Percentiles rank a stretch among this genome's conserved stretches.
Evolutionary conservation across 495 filamentous ascomycete genomes (phyloP).

Genomic region (Tuber aestivum): DNA sequence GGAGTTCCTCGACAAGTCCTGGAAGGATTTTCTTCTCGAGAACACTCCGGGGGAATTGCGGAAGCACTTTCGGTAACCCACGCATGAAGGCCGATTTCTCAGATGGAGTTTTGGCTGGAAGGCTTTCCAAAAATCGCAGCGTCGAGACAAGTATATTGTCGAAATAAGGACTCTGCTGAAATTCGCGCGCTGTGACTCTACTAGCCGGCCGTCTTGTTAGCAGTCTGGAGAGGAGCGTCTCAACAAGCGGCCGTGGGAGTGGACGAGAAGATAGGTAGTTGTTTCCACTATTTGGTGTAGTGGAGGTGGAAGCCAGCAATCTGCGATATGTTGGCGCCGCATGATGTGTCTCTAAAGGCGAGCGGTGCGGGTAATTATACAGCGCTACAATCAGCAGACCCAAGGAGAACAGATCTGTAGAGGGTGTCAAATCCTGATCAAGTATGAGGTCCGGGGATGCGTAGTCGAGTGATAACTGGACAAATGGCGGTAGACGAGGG

Average conservation of each 20-base stretch:
- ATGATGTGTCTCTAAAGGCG: slow-evolving; percentile 72
- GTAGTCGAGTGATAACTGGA: slow-evolving; percentile 88
- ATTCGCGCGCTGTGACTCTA: slow-evolving; percentile 80
- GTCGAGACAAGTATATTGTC: slow-evolving; percentile 94
- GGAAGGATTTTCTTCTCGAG: slow-evolving; percentile 91
- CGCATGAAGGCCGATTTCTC: slow-evolving; percentile 91
- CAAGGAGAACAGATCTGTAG: slow-evolving; percentile 87
- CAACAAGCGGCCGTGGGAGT: slow-evolving; percentile 69
- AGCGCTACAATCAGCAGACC: slow-evolving; percentile 82
- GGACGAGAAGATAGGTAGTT: slow-evolving; percentile 74
- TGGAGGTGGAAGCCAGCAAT: slow-evolving; percentile 66
- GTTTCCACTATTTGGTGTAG: slow-evolving; percentile 69
- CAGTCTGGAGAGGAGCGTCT: slow-evolving; percentile 68
- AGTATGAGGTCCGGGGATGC: slow-evolving; percentile 89
- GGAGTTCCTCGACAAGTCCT: slow-evolving; percentile 80
- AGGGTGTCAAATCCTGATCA: slow-evolving; percentile 71
- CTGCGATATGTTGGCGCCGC: slow-evolving; percentile 76
- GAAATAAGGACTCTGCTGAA: slow-evolving; percentile 90
- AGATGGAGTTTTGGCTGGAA: slow-evolving; percentile 82
- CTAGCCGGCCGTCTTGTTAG: slow-evolving; percentile 81
- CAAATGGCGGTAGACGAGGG: slow-evolving; percentile 69
- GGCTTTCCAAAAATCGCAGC: slow-evolving; percentile 82
- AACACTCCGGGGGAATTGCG: slow-evolving; percentile 84
- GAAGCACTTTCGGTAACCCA: slow-evolving; percentile 75
- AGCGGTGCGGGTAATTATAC: slow-evolving; percentile 86